Conservation (phyloP, 2,329 filamentous ascomycete genomes). For the Fusarium illudens region DNA sequence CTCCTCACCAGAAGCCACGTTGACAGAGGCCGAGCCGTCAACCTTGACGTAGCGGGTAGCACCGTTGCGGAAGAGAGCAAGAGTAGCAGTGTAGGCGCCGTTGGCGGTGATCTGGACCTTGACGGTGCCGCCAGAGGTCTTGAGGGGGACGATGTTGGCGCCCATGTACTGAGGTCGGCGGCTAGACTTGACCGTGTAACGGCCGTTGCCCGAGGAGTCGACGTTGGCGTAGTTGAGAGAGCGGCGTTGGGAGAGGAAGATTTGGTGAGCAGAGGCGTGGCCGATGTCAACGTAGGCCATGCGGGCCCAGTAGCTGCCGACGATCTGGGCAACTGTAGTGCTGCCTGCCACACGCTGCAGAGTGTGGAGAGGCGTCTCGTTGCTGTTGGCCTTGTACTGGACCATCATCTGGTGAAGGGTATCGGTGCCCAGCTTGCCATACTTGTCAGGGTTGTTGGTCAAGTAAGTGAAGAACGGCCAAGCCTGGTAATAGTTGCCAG, state of each 20-base stretch:
- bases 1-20: conserved; percentile 51
- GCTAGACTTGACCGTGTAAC: conserved; percentile 53
- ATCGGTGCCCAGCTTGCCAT: conserved; percentile 50
- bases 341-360: conserved; percentile 50
- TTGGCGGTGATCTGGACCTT: conserved; percentile 46
- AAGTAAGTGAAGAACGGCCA: conserved; percentile 60
- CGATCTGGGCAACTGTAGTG: conserved; percentile 49
- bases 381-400: conserved; percentile 53
- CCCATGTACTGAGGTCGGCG: conserved; percentile 59
- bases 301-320: conserved; percentile 59
- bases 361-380: conserved; percentile 59
- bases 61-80: conserved; percentile 48
- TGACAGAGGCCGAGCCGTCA: conserved; percentile 46
- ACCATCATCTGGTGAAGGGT: conserved; percentile 54
- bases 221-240: conserved; percentile 55
- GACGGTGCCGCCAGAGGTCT: conserved; percentile 42
- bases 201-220: conserved; percentile 46
- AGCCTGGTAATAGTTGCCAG: conserved; percentile 60
- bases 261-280: conserved; percentile 49
- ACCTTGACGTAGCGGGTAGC: conserved; percentile 50
- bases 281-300: conserved; percentile 63
- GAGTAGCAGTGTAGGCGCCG: conserved; percentile 50
- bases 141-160: conserved; percentile 57
- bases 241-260: conserved; percentile 48
- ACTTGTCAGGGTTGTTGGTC: conserved; percentile 56